Percentiles rank a stretch among this genome's conserved stretches.
Evolutionary conservation across 306 rosid species (phyloP).

Genomic region (Abrus precatorius): DNA sequence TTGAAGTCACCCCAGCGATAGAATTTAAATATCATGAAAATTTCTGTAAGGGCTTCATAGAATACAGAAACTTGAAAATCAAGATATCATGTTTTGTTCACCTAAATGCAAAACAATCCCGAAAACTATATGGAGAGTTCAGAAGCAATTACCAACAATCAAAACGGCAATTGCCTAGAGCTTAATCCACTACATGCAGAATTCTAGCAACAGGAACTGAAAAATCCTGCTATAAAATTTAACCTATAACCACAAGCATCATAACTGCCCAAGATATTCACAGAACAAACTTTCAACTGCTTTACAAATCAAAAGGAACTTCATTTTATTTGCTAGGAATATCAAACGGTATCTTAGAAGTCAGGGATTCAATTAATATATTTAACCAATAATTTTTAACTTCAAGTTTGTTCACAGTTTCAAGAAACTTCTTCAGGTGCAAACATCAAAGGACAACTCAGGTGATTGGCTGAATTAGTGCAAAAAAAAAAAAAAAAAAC

Average conservation of each 20-base stretch:
- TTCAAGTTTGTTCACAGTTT: background rate
- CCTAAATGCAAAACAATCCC: too few relatives aligned
- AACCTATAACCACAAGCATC: background rate
- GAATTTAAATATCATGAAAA: too few relatives aligned
- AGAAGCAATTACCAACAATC: too few relatives aligned
- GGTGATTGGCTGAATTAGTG: background rate
- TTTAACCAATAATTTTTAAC: background rate
- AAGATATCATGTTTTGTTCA: too few relatives aligned
- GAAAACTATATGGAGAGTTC: too few relatives aligned
- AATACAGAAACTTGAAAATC: too few relatives aligned
- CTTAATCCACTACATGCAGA: too few relatives aligned
- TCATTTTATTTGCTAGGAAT: background rate
- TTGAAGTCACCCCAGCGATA: background rate
- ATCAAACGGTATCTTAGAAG: background rate
- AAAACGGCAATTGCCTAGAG: too few relatives aligned
- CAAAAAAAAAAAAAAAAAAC: slow-evolving; percentile 1
- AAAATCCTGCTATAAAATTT: background rate
- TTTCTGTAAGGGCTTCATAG: too few relatives aligned
- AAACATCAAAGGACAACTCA: background rate
- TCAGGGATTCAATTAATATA: background rate
- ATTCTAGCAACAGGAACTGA: background rate
- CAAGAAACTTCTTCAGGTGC: background rate
- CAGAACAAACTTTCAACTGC: background rate
- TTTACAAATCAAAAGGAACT: background rate
- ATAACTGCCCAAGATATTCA: too few relatives aligned